Conservation (phyloP, 345 rosid species). For the Citrus maxima region DNA sequence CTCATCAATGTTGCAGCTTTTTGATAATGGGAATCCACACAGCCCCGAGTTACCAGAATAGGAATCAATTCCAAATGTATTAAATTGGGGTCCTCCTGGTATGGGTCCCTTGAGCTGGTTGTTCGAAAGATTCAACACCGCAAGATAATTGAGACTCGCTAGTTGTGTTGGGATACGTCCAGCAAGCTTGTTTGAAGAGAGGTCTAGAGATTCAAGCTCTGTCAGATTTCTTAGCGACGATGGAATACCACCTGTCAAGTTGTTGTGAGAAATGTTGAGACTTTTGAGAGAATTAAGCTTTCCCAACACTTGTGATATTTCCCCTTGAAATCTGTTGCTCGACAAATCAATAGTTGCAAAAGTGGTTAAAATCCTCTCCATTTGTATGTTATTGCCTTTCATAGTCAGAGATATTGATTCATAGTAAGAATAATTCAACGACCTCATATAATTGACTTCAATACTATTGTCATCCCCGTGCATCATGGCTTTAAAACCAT, state of each 20-base stretch:
- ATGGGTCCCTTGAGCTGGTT: background rate
- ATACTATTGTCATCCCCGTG: background rate
- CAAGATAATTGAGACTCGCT: background rate
- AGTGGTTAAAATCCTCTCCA: background rate
- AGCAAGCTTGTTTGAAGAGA: too few relatives aligned
- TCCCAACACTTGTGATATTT: background rate
- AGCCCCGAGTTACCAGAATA: background rate
- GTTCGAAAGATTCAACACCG: background rate
- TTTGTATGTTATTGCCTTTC: background rate
- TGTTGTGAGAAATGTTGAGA: too few relatives aligned
- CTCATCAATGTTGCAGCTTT: background rate
- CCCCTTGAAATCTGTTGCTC: background rate
- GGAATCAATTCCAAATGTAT: background rate
- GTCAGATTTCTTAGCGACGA: too few relatives aligned
- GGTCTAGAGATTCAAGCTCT: too few relatives aligned
- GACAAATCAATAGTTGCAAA: background rate
- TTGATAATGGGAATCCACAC: background rate
- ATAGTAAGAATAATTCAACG: background rate
- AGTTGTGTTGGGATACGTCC: too few relatives aligned
- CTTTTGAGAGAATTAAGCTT: background rate
- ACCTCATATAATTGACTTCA: background rate
- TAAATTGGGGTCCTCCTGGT: background rate
- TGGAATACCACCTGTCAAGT: too few relatives aligned
- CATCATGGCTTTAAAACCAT: background rate
- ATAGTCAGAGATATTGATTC: background rate